Percentiles rank a stretch among this genome's conserved stretches.
phyloP scores from a whole-genome alignment of 805 yeast genomes.

The Candida insectalens region DNA sequence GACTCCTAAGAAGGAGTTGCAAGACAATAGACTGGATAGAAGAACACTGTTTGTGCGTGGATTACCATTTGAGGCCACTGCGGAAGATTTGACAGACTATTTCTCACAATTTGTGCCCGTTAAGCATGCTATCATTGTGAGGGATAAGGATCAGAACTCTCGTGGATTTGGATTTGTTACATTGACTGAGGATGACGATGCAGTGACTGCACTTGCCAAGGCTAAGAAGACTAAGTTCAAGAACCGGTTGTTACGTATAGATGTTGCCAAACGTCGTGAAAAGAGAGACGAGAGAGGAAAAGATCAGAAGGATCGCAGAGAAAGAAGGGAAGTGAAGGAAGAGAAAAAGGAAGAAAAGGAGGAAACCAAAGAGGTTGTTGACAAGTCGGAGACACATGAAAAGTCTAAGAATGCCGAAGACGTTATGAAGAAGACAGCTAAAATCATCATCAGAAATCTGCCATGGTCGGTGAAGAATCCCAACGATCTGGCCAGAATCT shows the following conservation, averaged over 20 bases:
- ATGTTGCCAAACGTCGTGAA: conserved; percentile 87
- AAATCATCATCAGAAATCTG: conserved; percentile 80
- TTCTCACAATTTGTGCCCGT: conserved; percentile 93
- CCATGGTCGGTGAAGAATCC: conserved; percentile 94
- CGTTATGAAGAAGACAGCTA: conserved; percentile 50
- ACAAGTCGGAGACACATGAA: too few relatives aligned
- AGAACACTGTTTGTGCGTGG: conserved; percentile 79
- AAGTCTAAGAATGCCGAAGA: conserved; percentile 5
- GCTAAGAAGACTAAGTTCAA: conserved; percentile 60
- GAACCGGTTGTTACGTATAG: conserved; percentile 55
- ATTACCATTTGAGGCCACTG: conserved; percentile 71
- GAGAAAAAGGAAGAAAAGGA: neutral
- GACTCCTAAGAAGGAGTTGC: neutral
- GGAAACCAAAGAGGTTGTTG: neutral
- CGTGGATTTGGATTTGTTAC: conserved; percentile 96
- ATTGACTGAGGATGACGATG: conserved; percentile 78
- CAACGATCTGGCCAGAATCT: conserved; percentile 56
- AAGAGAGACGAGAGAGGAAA: conserved; percentile 37
- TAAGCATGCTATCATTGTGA: conserved; percentile 88
- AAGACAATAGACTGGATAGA: conserved; percentile 33
- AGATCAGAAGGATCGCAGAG: conserved; percentile 26
- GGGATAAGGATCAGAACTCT: conserved; percentile 64
- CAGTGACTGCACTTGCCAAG: conserved; percentile 59
- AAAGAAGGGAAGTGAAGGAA: conserved; percentile 25
- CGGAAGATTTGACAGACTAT: conserved; percentile 71